A percentile compares a stretch with the other conserved stretches of the same genome.
Conservation (phyloP, 768 basidiomycete species). For the Russula dissimulans region DNA sequence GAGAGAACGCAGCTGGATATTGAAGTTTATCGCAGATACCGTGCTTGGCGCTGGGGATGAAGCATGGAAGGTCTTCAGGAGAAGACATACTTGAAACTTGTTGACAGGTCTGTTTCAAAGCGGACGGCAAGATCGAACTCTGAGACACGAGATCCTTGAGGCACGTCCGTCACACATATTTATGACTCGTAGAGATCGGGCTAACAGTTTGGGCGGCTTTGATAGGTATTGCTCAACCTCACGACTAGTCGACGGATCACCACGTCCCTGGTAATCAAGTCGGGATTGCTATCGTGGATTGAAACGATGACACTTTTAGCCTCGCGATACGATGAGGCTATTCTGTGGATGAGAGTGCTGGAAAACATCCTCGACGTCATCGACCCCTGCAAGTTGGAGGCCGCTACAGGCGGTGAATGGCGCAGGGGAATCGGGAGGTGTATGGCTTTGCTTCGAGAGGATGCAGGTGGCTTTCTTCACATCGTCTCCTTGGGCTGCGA, state of each 20-base stretch:
- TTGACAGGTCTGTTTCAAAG: conserved; percentile 75
- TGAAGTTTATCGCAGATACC: conserved; percentile 74
- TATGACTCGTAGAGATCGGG: background rate
- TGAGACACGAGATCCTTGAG: conserved; percentile 59
- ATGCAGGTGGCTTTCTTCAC: conserved; percentile 14
- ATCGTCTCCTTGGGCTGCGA: background rate
- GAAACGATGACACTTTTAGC: conserved; percentile 49
- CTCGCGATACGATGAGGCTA: conserved; percentile 5
- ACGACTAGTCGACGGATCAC: conserved; percentile 62
- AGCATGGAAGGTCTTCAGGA: conserved; percentile 75
- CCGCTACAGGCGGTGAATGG: conserved; percentile 53
- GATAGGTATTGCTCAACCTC: conserved; percentile 64
- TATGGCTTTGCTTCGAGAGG: conserved; percentile 33
- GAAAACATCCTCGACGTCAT: conserved; percentile 32
- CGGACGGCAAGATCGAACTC: conserved; percentile 39
- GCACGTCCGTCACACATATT: conserved; percentile 30
- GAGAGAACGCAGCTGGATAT: conserved; percentile 79
- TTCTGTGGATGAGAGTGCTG: conserved; percentile 24
- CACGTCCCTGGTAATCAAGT: conserved; percentile 61
- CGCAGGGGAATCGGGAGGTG: conserved; percentile 45
- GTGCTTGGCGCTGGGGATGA: conserved; percentile 46
- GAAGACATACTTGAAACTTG: conserved; percentile 84
- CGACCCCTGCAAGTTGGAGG: conserved; percentile 43
- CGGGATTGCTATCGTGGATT: conserved; percentile 72
- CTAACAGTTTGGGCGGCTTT: background rate